Evolutionary conservation across 768 basidiomycete species (phyloP).

Genomic region (Pholiota conissans): DNA sequence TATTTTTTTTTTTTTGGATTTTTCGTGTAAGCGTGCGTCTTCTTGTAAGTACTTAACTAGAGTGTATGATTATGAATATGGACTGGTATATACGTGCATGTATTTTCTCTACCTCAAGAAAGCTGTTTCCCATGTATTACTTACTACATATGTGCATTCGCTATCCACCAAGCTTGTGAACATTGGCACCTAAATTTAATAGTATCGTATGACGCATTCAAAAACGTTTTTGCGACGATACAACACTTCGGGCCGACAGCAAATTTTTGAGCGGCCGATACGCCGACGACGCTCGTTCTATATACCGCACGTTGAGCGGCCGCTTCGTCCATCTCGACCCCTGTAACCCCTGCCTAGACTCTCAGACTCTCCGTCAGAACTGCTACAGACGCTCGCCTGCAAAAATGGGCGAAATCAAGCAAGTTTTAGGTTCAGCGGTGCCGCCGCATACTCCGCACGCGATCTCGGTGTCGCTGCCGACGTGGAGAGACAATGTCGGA

Average conservation of each 20-base stretch:
- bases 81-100: background rate
- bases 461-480: conserved; percentile 93
- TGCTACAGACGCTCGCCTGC: background rate
- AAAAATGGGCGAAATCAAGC: conserved; percentile 17
- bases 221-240: background rate
- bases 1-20: background rate
- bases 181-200: no score
- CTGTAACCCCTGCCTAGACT: background rate
- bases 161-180: no score
- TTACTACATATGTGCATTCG: background rate
- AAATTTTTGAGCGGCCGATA: background rate
- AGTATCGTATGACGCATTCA: no score
- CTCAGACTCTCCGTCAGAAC: background rate
- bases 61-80: background rate
- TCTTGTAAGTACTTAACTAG: no score
- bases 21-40: background rate
- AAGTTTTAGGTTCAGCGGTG: conserved; percentile 50
- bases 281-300: background rate
- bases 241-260: background rate
- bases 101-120: background rate
- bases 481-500: conserved; percentile 87
- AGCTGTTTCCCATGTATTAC: background rate
- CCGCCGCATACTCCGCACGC: conserved; percentile 81
- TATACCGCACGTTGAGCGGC: background rate
- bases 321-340: background rate